Percentiles rank a stretch among this genome's conserved stretches.
Conservation (phyloP, 345 rosid species). For the Kernera saxatilis region DNA sequence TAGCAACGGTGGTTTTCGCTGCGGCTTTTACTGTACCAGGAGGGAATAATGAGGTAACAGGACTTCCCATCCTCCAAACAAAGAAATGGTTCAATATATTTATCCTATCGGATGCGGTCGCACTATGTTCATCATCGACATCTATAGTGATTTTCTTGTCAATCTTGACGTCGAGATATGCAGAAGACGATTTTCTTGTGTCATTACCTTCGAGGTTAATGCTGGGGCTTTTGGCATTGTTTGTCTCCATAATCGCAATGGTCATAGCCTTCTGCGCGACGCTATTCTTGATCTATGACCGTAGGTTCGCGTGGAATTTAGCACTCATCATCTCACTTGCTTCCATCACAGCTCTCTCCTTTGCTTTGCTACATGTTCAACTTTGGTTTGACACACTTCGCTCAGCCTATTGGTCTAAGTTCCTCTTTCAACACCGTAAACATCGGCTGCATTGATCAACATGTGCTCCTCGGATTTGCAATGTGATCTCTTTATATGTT, state of each 20-base stretch:
- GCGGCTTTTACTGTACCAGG: conserved; percentile 41
- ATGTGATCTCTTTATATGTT: too few species aligned
- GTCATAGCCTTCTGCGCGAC: conserved; percentile 25
- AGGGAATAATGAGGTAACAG: conserved; percentile 29
- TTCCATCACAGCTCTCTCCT: neutral
- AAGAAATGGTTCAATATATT: conserved; percentile 20
- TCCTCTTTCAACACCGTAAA: neutral
- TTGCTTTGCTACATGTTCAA: neutral
- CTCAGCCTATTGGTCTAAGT: neutral
- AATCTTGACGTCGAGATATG: conserved; percentile 36
- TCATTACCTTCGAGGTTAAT: conserved; percentile 33
- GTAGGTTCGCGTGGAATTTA: neutral
- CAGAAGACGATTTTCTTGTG: conserved; percentile 29
- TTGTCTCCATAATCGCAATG: conserved; percentile 39
- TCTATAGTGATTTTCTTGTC: conserved; percentile 35
- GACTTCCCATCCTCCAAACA: conserved; percentile 23
- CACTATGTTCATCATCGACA: conserved; percentile 28
- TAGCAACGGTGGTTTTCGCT: conserved; percentile 37
- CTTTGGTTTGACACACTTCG: neutral
- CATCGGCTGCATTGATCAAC: neutral
- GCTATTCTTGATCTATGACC: neutral
- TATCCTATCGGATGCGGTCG: conserved; percentile 32
- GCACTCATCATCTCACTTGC: neutral
- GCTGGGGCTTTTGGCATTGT: conserved; percentile 34
- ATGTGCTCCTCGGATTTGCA: neutral